Percentiles rank a stretch among this genome's conserved stretches.
These are phyloP conservation scores for Aspergillus pseudoviridinutans DNA, from an alignment of 2,329 filamentous ascomycete species.

Conservation along the genomic window DNA sequence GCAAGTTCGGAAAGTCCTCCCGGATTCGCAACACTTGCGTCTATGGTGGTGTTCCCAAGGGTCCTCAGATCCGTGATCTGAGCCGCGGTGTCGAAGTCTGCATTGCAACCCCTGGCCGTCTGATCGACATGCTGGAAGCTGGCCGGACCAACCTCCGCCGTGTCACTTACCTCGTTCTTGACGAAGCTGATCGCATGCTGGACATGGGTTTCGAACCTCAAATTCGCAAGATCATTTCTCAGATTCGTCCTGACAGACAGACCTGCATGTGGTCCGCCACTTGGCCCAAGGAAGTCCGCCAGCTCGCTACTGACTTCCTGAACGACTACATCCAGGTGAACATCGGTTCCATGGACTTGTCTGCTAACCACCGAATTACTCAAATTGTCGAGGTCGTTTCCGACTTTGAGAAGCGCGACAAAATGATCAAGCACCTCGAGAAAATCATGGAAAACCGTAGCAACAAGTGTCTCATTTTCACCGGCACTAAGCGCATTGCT, in stretches of 20 bases:
- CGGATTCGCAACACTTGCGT: constrained; percentile 98
- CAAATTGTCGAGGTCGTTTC: constrained; percentile 96
- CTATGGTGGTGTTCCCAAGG: constrained; percentile 98
- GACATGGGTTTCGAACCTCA: constrained; percentile 99
- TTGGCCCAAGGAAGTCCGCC: constrained; percentile 97
- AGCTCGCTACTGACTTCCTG: constrained; percentile 84
- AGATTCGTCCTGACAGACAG: constrained; percentile 97
- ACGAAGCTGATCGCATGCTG: constrained; percentile 98
- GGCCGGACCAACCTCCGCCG: constrained; percentile 97
- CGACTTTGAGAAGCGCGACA: constrained; percentile 96
- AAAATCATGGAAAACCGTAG: constrained; percentile 95
- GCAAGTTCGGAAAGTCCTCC: constrained; percentile 96
- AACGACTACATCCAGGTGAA: constrained; percentile 98
- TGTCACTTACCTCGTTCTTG: constrained; percentile 95
- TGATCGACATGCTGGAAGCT: constrained; percentile 98
- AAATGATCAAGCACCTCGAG: constrained; percentile 96
- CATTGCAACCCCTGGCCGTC: constrained; percentile 94
- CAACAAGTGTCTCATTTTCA: constrained; percentile 96
- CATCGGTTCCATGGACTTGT: constrained; percentile 91
- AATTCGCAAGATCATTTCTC: constrained; percentile 96
- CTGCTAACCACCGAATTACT: constrained; percentile 95
- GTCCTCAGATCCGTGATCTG: constrained; percentile 92
- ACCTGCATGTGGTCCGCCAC: constrained; percentile 99
- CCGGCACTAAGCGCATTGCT: constrained; percentile 78
- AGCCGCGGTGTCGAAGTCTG: constrained; percentile 94